Evolutionary conservation across 371 early-diverging fungal species (phyloP).

Genomic region (Syncephalastrum contaminatum): DNA sequence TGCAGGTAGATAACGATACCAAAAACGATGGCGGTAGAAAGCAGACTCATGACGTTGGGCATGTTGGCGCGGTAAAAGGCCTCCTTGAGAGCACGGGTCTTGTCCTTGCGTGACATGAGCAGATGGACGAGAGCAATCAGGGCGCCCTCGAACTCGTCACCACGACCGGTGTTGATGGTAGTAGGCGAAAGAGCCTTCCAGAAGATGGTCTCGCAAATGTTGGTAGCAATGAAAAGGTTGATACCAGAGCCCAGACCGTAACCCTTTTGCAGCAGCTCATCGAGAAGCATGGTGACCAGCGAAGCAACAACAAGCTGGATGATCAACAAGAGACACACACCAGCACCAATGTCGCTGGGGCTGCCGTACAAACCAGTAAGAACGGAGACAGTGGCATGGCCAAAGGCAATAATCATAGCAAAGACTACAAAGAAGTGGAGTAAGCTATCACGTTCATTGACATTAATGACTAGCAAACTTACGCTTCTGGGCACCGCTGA

Average conservation of each 20-base stretch:
- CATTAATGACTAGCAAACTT: conserved; percentile 25
- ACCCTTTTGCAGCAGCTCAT: conserved; percentile 99
- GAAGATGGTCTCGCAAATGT: conserved; percentile 99
- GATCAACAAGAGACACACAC: conserved; percentile 91
- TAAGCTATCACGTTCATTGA: too few relatives aligned
- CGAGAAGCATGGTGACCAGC: conserved; percentile 96
- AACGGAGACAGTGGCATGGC: conserved; percentile 97
- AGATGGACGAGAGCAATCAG: conserved; percentile 96
- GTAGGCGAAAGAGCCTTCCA: conserved; percentile 99
- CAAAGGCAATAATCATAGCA: conserved; percentile 94
- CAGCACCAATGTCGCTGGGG: conserved; percentile 92
- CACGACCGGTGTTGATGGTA: conserved; percentile 96
- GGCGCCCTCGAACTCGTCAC: conserved; percentile 99
- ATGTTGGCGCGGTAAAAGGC: conserved; percentile 97
- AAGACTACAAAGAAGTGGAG: conserved; percentile 63
- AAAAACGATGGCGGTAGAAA: conserved; percentile 92
- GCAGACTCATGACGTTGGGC: conserved; percentile 95
- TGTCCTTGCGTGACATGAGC: conserved; percentile 94
- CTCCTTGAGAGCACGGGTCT: conserved; percentile 97
- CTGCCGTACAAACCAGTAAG: conserved; percentile 98
- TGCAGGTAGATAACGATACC: conserved; percentile 98
- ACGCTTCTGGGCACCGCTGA: conserved; percentile 98
- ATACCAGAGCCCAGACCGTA: conserved; percentile 99
- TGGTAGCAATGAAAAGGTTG: conserved; percentile 99
- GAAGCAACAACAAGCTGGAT: conserved; percentile 98